These are phyloP conservation scores for Trichoderma gamsii DNA, from an alignment of 495 filamentous ascomycete genomes.

Conservation along the genomic window DNA sequence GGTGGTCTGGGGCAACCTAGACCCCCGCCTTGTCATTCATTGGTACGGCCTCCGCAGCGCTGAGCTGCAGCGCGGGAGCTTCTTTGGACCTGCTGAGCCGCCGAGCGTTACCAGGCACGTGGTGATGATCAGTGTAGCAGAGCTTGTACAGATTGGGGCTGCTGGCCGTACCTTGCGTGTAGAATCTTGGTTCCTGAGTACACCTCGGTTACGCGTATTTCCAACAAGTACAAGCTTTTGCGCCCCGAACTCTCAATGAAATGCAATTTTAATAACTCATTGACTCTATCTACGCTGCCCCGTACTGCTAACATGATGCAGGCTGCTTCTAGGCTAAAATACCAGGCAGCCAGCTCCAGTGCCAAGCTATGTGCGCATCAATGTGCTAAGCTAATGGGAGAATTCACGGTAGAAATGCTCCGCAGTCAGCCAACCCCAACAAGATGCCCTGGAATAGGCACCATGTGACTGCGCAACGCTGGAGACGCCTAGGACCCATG, in stretches of 20 bases:
- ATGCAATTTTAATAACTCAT: neutral
- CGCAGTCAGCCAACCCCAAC: too few species aligned
- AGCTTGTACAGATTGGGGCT: neutral
- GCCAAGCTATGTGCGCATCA: too few species aligned
- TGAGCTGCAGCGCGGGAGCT: neutral
- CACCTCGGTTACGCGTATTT: neutral
- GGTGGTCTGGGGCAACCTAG: neutral
- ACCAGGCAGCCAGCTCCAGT: too few species aligned
- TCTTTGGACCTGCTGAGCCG: neutral
- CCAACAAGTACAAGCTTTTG: neutral
- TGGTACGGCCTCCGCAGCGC: neutral
- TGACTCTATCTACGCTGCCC: too few species aligned
- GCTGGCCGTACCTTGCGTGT: neutral
- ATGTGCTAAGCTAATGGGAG: too few species aligned
- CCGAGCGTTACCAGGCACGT: neutral
- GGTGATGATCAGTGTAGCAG: neutral
- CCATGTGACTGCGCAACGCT: too few species aligned
- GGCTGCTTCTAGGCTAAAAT: too few species aligned
- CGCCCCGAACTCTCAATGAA: neutral
- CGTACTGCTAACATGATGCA: too few species aligned
- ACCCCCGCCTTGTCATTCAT: conserved; percentile 8
- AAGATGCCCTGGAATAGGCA: too few species aligned
- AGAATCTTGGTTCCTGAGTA: neutral
- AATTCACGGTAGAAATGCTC: too few species aligned
- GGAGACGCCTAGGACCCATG: too few species aligned